Evolutionary conservation across 208 protist species (phyloP).

Genomic region (Porcisia deanei): DNA sequence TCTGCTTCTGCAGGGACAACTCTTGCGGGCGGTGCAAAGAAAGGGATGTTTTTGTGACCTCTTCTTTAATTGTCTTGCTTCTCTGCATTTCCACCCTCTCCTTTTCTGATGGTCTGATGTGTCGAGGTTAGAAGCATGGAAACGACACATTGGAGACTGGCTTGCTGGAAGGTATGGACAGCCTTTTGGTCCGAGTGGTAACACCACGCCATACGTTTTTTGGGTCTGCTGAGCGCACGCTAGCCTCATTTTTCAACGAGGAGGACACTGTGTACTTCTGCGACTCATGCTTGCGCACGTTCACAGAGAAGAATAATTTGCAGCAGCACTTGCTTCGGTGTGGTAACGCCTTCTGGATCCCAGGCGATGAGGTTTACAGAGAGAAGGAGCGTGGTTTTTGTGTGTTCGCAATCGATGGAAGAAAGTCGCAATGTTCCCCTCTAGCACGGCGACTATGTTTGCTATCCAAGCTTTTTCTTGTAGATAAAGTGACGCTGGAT

Average conservation of each 20-base stretch:
- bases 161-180: not conserved
- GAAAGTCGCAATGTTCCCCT: slow-evolving; percentile 46
- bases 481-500: slow-evolving; percentile 77
- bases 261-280: slow-evolving; percentile 46
- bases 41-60: not conserved
- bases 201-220: slow-evolving; percentile 42
- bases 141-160: not conserved
- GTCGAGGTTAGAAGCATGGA: not conserved
- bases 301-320: slow-evolving; percentile 31
- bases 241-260: slow-evolving; percentile 20
- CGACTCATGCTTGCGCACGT: slow-evolving; percentile 61
- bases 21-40: too few species aligned
- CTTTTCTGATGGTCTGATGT: not conserved
- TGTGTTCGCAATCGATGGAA: slow-evolving; percentile 70
- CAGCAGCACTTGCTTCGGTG: slow-evolving; percentile 49
- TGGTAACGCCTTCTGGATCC: slow-evolving; percentile 62
- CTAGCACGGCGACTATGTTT: slow-evolving; percentile 56
- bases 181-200: slow-evolving; percentile 28
- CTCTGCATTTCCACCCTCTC: not conserved
- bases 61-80: slow-evolving; percentile 3
- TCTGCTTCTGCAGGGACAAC: too few species aligned
- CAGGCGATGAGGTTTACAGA: slow-evolving; percentile 69
- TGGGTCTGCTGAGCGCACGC: slow-evolving; percentile 18
- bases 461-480: slow-evolving; percentile 60
- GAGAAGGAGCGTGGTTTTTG: slow-evolving; percentile 28